These are phyloP conservation scores for Williopsis jadinii DNA, from an alignment of 1,139 yeast genomes.

Conservation along the genomic window DNA sequence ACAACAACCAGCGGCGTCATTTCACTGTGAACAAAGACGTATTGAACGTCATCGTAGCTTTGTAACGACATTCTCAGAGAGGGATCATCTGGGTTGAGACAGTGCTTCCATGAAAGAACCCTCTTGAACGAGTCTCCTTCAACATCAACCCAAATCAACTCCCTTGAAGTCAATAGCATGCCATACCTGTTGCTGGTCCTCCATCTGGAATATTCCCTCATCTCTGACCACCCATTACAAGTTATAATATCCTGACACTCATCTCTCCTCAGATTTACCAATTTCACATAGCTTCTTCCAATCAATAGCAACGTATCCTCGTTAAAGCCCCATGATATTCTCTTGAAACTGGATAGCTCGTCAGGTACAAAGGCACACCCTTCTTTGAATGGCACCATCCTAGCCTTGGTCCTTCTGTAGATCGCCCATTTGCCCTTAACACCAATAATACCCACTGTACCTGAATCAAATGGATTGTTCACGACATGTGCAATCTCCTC, in stretches of 20 bases:
- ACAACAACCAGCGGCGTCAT: conserved; percentile 35
- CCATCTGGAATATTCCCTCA: conserved; percentile 38
- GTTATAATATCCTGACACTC: conserved; percentile 33
- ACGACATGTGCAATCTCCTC: conserved; percentile 39
- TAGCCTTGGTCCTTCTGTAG: not conserved
- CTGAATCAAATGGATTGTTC: conserved; percentile 34
- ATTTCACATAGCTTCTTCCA: conserved; percentile 39
- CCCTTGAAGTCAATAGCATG: conserved; percentile 54
- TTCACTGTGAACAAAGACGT: conserved; percentile 37
- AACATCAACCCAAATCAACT: conserved; percentile 43
- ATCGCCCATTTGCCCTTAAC: conserved; percentile 42
- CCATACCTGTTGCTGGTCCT: conserved; percentile 22
- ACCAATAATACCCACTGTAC: conserved; percentile 41
- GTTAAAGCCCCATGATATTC: conserved; percentile 37
- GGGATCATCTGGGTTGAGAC: conserved; percentile 46
- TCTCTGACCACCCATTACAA: conserved; percentile 49
- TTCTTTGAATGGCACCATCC: conserved; percentile 3
- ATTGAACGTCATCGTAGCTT: conserved; percentile 22
- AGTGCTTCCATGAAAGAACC: conserved; percentile 66
- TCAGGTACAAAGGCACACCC: conserved; percentile 34
- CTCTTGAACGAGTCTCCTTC: conserved; percentile 28
- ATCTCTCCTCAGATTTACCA: conserved; percentile 24
- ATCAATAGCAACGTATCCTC: conserved; percentile 31
- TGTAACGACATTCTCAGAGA: conserved; percentile 38
- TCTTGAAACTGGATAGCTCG: conserved; percentile 53